These are phyloP conservation scores for Rubroboletus satanas DNA, from an alignment of 768 basidiomycete genomes.

Conservation along the genomic window DNA sequence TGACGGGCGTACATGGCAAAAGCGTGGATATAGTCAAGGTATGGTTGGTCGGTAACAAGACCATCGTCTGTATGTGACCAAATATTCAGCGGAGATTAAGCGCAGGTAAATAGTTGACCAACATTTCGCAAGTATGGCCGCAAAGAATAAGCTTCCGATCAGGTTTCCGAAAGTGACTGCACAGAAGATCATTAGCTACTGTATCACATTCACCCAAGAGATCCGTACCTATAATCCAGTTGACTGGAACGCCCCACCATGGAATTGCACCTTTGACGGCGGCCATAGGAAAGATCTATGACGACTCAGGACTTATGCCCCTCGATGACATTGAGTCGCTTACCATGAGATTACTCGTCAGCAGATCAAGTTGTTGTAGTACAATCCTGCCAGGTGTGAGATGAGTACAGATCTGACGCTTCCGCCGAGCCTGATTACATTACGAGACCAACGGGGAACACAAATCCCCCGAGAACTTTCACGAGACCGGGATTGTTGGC, in stretches of 20 bases:
- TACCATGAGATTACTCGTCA: constrained; percentile 79
- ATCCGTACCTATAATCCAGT: constrained; percentile 61
- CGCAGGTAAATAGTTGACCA: constrained; percentile 19
- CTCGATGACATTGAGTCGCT: background rate
- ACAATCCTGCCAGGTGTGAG: constrained; percentile 50
- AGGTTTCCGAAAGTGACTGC: constrained; percentile 71
- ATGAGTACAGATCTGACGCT: background rate
- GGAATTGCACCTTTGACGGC: constrained; percentile 56
- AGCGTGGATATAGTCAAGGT: constrained; percentile 45
- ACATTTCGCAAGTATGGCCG: constrained; percentile 63
- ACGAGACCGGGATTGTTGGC: constrained; percentile 61
- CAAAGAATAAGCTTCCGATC: constrained; percentile 67
- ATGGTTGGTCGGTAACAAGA: constrained; percentile 56
- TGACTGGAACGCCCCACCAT: constrained; percentile 64
- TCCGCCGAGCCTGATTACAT: constrained; percentile 43
- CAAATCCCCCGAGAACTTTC: constrained; percentile 60
- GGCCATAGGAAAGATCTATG: constrained; percentile 70
- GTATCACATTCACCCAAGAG: background rate
- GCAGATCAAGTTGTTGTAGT: constrained; percentile 62
- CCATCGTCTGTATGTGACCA: constrained; percentile 45
- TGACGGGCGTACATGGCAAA: constrained; percentile 54
- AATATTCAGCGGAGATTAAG: background rate
- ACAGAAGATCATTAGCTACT: constrained; percentile 1
- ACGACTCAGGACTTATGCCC: background rate
- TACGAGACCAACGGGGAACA: constrained; percentile 74